Base-by-base conservation (phyloP, 2,329 filamentous ascomycete species). In the Colletotrichum agaves region DNA sequence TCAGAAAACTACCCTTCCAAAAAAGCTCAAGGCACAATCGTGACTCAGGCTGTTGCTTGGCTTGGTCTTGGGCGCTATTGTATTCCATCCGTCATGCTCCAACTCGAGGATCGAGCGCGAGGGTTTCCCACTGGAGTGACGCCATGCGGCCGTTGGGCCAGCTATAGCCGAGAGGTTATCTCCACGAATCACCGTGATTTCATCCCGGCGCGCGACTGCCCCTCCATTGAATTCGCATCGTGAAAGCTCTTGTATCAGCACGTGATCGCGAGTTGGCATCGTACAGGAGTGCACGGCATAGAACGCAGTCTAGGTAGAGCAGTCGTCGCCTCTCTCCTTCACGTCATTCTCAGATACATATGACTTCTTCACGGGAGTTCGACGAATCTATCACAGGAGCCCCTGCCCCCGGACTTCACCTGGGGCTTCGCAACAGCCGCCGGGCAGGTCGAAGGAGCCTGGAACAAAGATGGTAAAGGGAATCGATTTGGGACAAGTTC, bases 401-500 rank as follows among this genome's bases (percentile, higher is more conserved):
- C 12, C 12, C 73, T 80, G 13, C 76, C 75, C 3, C 59, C 75
- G 19, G 76, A 79, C 60, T 80, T 80, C 66, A 72, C 76, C 52
- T 81, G 78, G 78, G 80, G 80, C 23, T 81, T 76, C 62, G 80
- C 80, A 17, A 82, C 80, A 0, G 78, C 80, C 1, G 79, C 80
- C 0, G 73, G 78, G 5, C 79, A 81, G 59, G 75, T 81, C 3
- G 81, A 82, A 72, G 81, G 81, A 7, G 79, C 79, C 0, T 81
- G 78, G 79, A 69, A 81, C 62, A 73, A 74, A 46, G 79, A 81
- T 44, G 80, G 80, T 12, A 82, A 80, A 70, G 81, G 3, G 67
- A 73, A 5, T 80, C 79, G 1, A 80, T 81, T 52, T 82, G 79
- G 80, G 80, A 82, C 50, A 78, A 69, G 0, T 80, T 81, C 49